Evolutionary conservation across 2,329 filamentous ascomycete species (phyloP), one percentile per base, ranked within the genome.

Genomic region (Claviceps arundinis): DNA sequence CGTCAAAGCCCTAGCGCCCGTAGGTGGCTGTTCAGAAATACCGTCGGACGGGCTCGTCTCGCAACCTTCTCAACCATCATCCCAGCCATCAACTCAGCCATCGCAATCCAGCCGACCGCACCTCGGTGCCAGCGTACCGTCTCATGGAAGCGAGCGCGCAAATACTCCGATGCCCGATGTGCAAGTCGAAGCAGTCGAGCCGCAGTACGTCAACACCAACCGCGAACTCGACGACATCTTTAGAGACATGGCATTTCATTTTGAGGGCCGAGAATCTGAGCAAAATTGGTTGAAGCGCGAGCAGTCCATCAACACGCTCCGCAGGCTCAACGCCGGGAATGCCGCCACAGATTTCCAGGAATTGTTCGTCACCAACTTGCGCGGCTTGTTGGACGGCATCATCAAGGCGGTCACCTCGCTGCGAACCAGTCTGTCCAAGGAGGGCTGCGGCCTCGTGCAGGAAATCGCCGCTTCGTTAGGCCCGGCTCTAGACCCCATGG

Each of bases 241-340:
- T 64, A 81, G 80, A 57, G 84, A 87, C 37, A 95, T 97, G 87
- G 74, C 83, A 37, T 75, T 76, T 50, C 77, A 78, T 64, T 96
- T 96, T 56, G 89, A 96, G 58, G 90, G 90, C 50, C 88, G 77
- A 64, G 91, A 97, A 70, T 82, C 85, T 0, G 91, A 97, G 64
- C 81, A 87, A 54, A 97, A 97, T 63, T 97, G 91, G 91, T 66
- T 87, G 60, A 83, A 85, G 59, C 79, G 91, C 65, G 91, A 97
- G 66, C 86, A 91, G 70, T 84, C 80, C 62, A 77, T 89, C 40
- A 77, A 77, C 7, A 90, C 86, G 58, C 69, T 97, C 48, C 81
- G 91, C 50, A 80, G 82, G 56, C 76, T 96, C 26, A 80, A 88
- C 49, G 87, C 85, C 55, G 91, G 91, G 52, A 97, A 97, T 64